phyloP scores from a whole-genome alignment of 2,329 filamentous ascomycete species.

The Raffaelea arxii region DNA sequence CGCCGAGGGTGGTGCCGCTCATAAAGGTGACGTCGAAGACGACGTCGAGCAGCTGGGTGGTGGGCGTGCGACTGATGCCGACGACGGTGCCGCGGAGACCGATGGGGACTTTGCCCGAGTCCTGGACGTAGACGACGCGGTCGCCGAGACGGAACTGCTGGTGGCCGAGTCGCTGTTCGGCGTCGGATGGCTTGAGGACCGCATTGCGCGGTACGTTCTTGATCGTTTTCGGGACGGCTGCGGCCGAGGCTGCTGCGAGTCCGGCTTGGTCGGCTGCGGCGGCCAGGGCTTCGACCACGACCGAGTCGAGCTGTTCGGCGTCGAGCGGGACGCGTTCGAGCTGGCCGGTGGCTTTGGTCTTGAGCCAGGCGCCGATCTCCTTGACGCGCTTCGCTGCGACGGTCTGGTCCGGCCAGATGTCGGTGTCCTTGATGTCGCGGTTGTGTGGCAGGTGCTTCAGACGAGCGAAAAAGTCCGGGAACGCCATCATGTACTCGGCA shows the following conservation, averaged over 20 bases:
- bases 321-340: conserved; percentile 95
- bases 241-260: conserved; percentile 39
- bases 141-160: conserved; percentile 81
- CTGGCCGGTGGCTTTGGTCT: conserved; percentile 79
- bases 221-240: conserved; percentile 57
- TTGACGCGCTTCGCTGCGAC: conserved; percentile 73
- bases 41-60: conserved; percentile 74
- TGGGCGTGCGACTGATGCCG: conserved; percentile 80
- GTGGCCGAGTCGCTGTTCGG: conserved; percentile 81
- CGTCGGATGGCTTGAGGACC: conserved; percentile 85
- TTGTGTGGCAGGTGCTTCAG: conserved; percentile 79
- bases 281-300: conserved; percentile 75
- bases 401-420: conserved; percentile 69
- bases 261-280: conserved; percentile 53
- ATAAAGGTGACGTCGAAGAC: conserved; percentile 95
- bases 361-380: conserved; percentile 89
- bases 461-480: conserved; percentile 89
- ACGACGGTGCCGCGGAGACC: conserved; percentile 88
- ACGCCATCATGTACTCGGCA: conserved; percentile 81
- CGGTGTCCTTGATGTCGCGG: conserved; percentile 73
- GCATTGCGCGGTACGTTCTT: conserved; percentile 77
- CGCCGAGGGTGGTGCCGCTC: conserved; percentile 87
- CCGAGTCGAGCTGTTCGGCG: conserved; percentile 90
- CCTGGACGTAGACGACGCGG: conserved; percentile 84
- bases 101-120: conserved; percentile 90